A percentile compares a stretch with the other conserved stretches of the same genome.
These are phyloP conservation scores for Penicillium sp. DNA, from an alignment of 2,329 filamentous ascomycete species.

Conservation along the genomic window DNA sequence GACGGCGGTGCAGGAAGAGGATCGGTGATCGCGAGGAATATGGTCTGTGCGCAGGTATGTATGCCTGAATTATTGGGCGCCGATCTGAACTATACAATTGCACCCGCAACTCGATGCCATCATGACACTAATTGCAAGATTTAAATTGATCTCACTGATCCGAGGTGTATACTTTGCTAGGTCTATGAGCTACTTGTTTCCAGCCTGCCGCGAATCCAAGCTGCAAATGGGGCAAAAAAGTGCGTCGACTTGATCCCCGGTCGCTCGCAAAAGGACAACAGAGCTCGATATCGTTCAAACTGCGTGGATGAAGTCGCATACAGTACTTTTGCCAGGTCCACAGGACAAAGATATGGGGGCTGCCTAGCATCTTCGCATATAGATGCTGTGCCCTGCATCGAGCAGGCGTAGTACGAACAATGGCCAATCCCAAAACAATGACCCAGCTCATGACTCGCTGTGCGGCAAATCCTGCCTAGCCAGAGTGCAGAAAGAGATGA, in stretches of 20 bases:
- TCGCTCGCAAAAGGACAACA: conserved; percentile 21
- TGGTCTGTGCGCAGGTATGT: no score
- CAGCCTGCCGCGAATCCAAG: conserved; percentile 13
- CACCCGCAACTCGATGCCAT: no score
- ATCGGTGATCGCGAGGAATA: conserved; percentile 1
- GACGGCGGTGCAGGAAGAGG: not conserved
- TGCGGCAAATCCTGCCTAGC: conserved; percentile 54
- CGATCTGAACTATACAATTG: no score
- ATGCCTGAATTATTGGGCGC: no score
- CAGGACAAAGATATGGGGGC: conserved; percentile 32
- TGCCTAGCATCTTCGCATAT: conserved; percentile 30
- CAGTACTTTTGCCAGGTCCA: conserved; percentile 26
- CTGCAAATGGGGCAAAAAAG: conserved; percentile 22
- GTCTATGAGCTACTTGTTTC: not conserved
- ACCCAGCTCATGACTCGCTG: conserved; percentile 59
- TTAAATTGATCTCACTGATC: no score
- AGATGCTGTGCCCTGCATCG: conserved; percentile 31
- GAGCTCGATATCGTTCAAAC: conserved; percentile 15
- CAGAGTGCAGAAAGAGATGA: conserved; percentile 45
- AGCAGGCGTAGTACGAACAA: conserved; percentile 46
- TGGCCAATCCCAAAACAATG: conserved; percentile 64
- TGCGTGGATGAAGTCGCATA: conserved; percentile 17
- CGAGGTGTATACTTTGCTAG: no score
- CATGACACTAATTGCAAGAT: no score
- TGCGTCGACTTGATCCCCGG: conserved; percentile 7